phyloP scores from a whole-genome alignment of 148 eudicot genomes.

The Vaccinium vitisidaea region DNA sequence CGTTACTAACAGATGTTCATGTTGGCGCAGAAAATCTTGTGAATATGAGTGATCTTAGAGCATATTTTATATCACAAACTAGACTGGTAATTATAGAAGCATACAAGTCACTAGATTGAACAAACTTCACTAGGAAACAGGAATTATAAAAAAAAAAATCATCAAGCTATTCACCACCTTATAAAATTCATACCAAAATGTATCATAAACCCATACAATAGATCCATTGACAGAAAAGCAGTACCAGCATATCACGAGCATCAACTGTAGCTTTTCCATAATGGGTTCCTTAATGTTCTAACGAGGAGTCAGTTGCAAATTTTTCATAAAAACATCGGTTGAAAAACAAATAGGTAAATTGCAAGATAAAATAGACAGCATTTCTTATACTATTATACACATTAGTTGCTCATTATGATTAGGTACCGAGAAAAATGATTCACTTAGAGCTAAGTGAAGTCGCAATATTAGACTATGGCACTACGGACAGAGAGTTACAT shows the following conservation, averaged over 20 bases:
- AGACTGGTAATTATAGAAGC: background rate
- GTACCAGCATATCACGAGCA: background rate
- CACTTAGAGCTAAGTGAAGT: background rate
- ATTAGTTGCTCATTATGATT: background rate
- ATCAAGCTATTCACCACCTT: background rate
- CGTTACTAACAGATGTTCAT: background rate
- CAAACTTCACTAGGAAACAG: background rate
- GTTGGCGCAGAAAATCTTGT: background rate
- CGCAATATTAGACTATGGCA: background rate
- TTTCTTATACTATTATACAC: background rate
- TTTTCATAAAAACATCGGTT: background rate
- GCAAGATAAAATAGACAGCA: background rate
- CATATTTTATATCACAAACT: constrained; percentile 4
- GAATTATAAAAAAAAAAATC: background rate
- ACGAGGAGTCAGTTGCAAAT: background rate
- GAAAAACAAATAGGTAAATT: background rate
- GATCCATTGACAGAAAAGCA: background rate
- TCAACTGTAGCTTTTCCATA: background rate
- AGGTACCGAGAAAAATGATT: background rate
- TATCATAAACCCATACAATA: background rate
- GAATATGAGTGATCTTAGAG: background rate
- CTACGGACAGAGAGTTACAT: background rate
- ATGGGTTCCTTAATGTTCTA: background rate
- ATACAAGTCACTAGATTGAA: background rate
- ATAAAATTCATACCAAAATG: background rate